Conservation (phyloP, 2,329 filamentous ascomycete species). For the Exophiala sideris region DNA sequence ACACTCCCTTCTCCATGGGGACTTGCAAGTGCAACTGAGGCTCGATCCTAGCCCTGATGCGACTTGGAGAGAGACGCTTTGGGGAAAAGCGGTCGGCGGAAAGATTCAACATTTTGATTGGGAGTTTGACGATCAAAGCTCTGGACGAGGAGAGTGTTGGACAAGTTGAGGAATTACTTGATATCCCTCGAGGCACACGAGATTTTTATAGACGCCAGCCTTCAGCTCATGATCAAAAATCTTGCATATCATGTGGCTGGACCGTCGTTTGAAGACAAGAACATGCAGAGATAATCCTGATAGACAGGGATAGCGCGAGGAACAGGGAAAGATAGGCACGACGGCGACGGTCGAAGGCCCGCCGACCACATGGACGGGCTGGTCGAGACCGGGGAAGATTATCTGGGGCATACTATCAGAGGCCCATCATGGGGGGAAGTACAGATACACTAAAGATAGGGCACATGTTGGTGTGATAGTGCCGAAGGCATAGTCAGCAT, state of each 20-base stretch:
- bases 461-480: background rate
- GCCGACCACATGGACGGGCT: conserved; percentile 4
- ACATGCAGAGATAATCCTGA: conserved; percentile 12
- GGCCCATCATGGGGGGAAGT: conserved; percentile 2
- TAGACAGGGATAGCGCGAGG: conserved; percentile 20
- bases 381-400: conserved; percentile 4
- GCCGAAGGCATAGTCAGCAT: background rate
- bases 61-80: conserved; percentile 30
- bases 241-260: conserved; percentile 7
- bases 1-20: conserved; percentile 39
- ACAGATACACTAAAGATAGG: conserved; percentile 3
- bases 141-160: background rate
- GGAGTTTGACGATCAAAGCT: background rate
- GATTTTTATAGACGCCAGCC: conserved; percentile 15
- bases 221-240: conserved; percentile 1
- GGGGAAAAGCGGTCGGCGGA: conserved; percentile 20
- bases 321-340: conserved; percentile 16
- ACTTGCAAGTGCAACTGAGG: conserved; percentile 40
- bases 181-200: conserved; percentile 1
- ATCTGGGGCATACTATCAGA: conserved; percentile 4
- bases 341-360: conserved; percentile 13
- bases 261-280: conserved; percentile 11
- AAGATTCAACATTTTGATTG: conserved; percentile 14
- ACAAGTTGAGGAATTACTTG: background rate
- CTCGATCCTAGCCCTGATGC: conserved; percentile 36